Conservation (phyloP, 2,329 filamentous ascomycete genomes). For the Alternaria gaisen region DNA sequence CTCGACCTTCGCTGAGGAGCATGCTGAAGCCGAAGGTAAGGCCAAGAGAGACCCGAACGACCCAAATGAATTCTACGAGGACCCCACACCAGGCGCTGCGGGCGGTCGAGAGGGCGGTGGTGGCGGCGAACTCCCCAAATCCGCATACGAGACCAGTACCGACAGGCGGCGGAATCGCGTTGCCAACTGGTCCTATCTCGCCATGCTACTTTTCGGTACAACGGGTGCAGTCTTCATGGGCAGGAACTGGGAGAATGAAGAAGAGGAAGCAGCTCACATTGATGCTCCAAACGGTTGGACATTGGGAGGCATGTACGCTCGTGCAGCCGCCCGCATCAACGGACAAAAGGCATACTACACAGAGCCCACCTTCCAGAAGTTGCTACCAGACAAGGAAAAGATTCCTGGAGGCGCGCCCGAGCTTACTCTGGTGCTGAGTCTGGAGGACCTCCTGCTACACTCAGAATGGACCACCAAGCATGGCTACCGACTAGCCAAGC, state of each 20-base stretch:
- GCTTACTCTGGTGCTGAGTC: conserved; percentile 89
- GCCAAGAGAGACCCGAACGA: conserved; percentile 37
- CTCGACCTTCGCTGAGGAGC: conserved; percentile 85
- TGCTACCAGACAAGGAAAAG: conserved; percentile 78
- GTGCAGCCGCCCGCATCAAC: conserved; percentile 76
- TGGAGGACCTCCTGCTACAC: conserved; percentile 94
- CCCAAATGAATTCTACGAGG: conserved; percentile 63
- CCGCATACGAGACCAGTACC: conserved; percentile 88
- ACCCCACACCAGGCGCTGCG: conserved; percentile 52
- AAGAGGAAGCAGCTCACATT: conserved; percentile 73
- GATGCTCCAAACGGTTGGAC: conserved; percentile 84
- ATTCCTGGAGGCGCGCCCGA: conserved; percentile 71
- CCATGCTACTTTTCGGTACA: conserved; percentile 65
- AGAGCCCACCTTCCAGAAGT: conserved; percentile 92
- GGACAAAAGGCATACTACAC: conserved; percentile 91
- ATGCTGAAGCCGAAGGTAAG: conserved; percentile 51
- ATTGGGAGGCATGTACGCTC: conserved; percentile 78
- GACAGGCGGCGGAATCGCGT: conserved; percentile 81
- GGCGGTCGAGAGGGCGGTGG: conserved; percentile 58
- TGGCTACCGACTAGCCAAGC: conserved; percentile 94
- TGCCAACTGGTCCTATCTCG: conserved; percentile 76
- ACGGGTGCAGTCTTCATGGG: conserved; percentile 77
- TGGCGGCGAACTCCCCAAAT: conserved; percentile 74
- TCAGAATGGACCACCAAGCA: conserved; percentile 94
- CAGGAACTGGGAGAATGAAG: conserved; percentile 81